Evolutionary conservation across 305 asterid genomes (phyloP), one percentile per base, ranked within the genome.

Genomic region (Fraxinus greggii): DNA sequence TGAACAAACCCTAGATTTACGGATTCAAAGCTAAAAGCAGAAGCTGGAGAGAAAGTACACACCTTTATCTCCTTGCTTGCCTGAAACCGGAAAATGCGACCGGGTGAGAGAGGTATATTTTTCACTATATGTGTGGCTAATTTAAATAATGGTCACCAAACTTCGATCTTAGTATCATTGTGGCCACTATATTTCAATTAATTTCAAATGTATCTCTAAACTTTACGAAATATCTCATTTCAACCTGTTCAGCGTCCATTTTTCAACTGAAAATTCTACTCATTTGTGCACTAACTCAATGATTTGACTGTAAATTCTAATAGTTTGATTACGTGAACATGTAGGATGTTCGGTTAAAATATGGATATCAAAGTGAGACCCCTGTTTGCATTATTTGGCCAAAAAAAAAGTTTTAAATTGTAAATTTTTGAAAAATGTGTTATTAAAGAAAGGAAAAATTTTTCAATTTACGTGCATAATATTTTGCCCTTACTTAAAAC

Each of bases 1-100:
- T 33, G 54, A 42, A 79, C 59, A 38, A 83, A 79, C 79, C 90
- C 87, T 78, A 80, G 84, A 86, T 79, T 89, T 79, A 73, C 84
- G 88, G 87, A 87, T 89, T 89, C 86, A 81, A 77, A 80, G 78
- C 87, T 83, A 59, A 69, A 75, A 84, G 77, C 73, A 2, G 70
- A 79, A 81, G 32, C 73, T 61, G 75, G 90, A 78, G 89, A 82
- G 79, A 83, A 63, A 80, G 70, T 21, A 75, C 85, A 59, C 81
- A 84, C 89, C 92, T 87, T 79, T 83, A 80, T 84, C 85, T 86
- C 86, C 84, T 86, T 77, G 83, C 87, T 88, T 48, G 75, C 72
- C 83, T 80, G 80, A 56, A 13, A 61, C 76, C 85, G 75, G 88
- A 84, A 84, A 86, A 87, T 84, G 90, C 92, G 84, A 78, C 1